Conservation (phyloP, 2,329 filamentous ascomycete genomes). For the Penicillium paneum region DNA sequence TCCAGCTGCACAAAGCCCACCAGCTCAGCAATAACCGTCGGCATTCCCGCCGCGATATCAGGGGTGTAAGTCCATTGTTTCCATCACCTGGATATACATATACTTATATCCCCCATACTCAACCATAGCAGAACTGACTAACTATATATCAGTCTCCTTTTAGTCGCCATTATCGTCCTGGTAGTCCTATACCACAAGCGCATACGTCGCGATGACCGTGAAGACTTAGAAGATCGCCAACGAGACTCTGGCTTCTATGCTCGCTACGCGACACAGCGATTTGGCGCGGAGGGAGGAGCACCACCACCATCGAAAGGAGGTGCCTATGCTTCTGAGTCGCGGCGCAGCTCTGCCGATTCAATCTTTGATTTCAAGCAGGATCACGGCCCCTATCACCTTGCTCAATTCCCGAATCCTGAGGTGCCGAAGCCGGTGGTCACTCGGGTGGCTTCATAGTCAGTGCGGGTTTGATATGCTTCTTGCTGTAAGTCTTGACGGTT, state of each 20-base stretch:
- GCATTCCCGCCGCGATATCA: constrained; percentile 6
- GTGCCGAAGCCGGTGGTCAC: neutral
- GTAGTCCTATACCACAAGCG: constrained; percentile 5
- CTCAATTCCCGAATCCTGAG: neutral
- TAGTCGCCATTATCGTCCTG: neutral
- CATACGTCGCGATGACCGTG: neutral
- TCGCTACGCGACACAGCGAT: constrained; percentile 1
- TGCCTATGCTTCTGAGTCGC: neutral
- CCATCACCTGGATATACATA: neutral
- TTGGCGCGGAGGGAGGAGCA: neutral
- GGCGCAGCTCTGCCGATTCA: neutral
- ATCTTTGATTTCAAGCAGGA: constrained; percentile 10
- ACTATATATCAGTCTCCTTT: neutral
- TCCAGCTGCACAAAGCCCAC: constrained; percentile 9
- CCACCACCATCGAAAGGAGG: neutral
- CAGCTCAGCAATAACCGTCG: constrained; percentile 6
- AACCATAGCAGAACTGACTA: neutral
- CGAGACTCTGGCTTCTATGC: constrained; percentile 2
- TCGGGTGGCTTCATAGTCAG: neutral
- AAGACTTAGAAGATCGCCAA: constrained; percentile 4
- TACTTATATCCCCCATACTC: neutral
- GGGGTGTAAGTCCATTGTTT: constrained; percentile 1
- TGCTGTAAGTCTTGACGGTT: neutral
- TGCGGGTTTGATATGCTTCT: neutral
- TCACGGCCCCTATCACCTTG: constrained; percentile 4